Evolutionary conservation across 2,329 filamentous ascomycete species (phyloP), one percentile per base, ranked within the genome.

Genomic region (Alternaria angustiovoidea): DNA sequence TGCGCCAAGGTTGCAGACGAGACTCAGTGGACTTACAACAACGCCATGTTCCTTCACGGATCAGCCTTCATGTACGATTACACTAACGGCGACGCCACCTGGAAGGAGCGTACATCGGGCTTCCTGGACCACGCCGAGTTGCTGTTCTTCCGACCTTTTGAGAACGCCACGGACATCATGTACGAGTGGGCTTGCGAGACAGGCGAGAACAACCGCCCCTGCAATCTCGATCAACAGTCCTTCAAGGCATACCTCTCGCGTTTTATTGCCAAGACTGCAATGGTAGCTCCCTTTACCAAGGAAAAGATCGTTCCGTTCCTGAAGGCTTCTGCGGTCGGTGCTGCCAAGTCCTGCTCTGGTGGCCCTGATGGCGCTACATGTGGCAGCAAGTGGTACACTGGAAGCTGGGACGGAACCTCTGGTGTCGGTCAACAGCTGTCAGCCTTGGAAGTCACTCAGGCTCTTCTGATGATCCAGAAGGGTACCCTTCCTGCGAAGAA

Each of bases 161-260:
- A 81, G 46, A 83, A 85, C 61, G 75, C 80, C 1, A 81, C 80
- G 16, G 79, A 85, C 69, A 78, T 92, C 73, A 84, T 91, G 74
- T 86, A 83, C 69, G 91, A 93, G 79, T 82, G 83, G 63, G 85
- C 86, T 30, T 94, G 91, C 79, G 91, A 93, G 79, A 78, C 70
- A 77, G 7, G 72, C 20, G 64, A 69, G 46, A 71, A 68, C 16
- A 71, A 70, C 39, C 77, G 77, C 58, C 78, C 80, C 56, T 94
- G 91, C 82, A 86, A 92, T 79, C 83, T 83, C 64, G 90, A 93
- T 75, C 89, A 93, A 79, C 85, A 85, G 70, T 88, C 85, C 48
- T 93, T 93, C 86, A 93, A 93, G 79, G 90, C 89, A 11, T 93
- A 92, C 75, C 81, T 92, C 26, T 79, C 87, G 26, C 88, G 91